Conservation (phyloP, 805 yeast genomes). For the Blastobotrys muscicola region DNA sequence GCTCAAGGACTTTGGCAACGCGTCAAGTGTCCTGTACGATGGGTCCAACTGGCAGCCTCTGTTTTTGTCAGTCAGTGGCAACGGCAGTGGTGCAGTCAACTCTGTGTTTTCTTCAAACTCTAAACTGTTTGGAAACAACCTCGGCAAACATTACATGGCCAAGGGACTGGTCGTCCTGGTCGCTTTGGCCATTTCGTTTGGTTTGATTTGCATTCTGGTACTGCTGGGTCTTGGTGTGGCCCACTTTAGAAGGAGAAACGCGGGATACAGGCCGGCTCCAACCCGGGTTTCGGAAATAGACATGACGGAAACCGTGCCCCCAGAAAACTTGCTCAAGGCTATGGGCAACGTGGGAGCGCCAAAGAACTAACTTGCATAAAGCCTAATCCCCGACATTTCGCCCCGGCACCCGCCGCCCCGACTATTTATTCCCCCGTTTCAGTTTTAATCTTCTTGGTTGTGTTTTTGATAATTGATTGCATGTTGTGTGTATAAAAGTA, state of each 20-base stretch:
- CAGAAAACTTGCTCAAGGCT: conserved; percentile 41
- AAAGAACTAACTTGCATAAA: conserved; percentile 1
- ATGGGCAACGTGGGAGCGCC: conserved; percentile 27
- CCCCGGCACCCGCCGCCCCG: background rate
- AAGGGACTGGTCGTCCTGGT: conserved; percentile 62
- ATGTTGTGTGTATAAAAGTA: conserved; percentile 1
- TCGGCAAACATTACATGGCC: conserved; percentile 25
- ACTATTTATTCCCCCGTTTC: conserved; percentile 3
- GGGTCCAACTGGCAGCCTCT: conserved; percentile 62
- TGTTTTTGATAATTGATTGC: conserved; percentile 2
- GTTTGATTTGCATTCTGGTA: conserved; percentile 34
- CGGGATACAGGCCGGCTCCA: conserved; percentile 37
- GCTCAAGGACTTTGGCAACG: conserved; percentile 43
- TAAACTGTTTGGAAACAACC: conserved; percentile 13
- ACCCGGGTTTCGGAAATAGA: conserved; percentile 53
- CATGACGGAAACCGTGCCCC: conserved; percentile 55
- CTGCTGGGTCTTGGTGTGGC: conserved; percentile 35
- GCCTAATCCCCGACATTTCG: conserved; percentile 1
- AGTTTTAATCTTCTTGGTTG: background rate
- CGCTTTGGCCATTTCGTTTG: conserved; percentile 59
- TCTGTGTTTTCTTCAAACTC: conserved; percentile 26
- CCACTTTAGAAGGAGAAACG: conserved; percentile 31
- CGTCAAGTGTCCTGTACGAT: conserved; percentile 54
- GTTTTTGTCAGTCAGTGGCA: conserved; percentile 32
- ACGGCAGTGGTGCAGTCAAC: conserved; percentile 13